Evolutionary conservation across 805 yeast genomes (phyloP).

Genomic region (Kluyveromyces nonfermentans): DNA sequence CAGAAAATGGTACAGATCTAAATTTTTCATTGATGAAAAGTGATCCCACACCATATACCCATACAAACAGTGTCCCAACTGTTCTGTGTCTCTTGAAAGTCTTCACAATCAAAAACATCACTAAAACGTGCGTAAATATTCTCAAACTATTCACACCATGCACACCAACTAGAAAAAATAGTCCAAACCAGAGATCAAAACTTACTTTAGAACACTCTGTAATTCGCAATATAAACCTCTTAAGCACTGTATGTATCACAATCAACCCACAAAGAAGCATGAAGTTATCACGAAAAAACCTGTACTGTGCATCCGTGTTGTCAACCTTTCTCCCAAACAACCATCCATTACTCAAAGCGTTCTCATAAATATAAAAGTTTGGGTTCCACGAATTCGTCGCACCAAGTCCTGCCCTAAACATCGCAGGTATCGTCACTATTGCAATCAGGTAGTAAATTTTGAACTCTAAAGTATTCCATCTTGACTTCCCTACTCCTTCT

Average conservation of each 20-base stretch:
- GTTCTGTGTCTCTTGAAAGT: conserved; percentile 23
- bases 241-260: conserved; percentile 41
- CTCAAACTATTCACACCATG: conserved; percentile 73
- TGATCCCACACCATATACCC: conserved; percentile 75
- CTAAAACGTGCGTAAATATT: conserved; percentile 46
- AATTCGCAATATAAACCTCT: conserved; percentile 29
- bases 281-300: conserved; percentile 78
- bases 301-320: conserved; percentile 83
- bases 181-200: conserved; percentile 71
- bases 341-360: conserved; percentile 75
- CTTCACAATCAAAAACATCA: conserved; percentile 35
- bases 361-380: conserved; percentile 55
- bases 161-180: conserved; percentile 55
- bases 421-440: conserved; percentile 63
- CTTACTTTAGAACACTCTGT: conserved; percentile 34
- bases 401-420: conserved; percentile 73
- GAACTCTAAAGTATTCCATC: conserved; percentile 76
- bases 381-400: conserved; percentile 70
- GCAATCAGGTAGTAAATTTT: conserved; percentile 56
- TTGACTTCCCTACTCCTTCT: conserved; percentile 12
- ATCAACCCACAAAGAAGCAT: conserved; percentile 50
- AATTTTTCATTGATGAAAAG: conserved; percentile 69
- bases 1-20: conserved; percentile 44
- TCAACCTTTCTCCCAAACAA: conserved; percentile 83
- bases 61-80: conserved; percentile 39